These are phyloP conservation scores for Vairimorpha necatrix DNA, from an alignment of 371 early-diverging fungal species.

Conservation along the genomic window DNA sequence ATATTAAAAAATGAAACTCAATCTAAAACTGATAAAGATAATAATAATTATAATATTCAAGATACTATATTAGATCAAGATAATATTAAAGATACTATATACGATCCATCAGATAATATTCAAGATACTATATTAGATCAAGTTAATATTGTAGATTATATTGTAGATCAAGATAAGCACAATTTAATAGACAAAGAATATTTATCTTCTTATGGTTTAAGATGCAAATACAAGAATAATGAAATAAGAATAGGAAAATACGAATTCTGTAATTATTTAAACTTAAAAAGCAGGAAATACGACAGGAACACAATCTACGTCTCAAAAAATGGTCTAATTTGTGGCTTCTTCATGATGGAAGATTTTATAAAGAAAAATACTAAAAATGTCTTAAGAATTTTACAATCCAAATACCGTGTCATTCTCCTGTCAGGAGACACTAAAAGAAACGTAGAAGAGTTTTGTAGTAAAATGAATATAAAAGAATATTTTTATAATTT, in stretches of 20 bases:
- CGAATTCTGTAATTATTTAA: neutral
- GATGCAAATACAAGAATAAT: neutral
- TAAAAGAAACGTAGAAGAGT: slow-evolving; percentile 9
- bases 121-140: too few species aligned
- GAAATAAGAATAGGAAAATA: slow-evolving; percentile 5
- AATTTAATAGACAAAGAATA: neutral
- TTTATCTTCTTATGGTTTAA: neutral
- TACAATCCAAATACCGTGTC: neutral
- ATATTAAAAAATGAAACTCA: neutral
- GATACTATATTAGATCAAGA: neutral
- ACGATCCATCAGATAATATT: too few species aligned
- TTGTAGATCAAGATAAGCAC: neutral
- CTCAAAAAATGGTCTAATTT: neutral
- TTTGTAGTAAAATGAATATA: neutral
- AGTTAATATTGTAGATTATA: too few species aligned
- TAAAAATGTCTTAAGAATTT: neutral
- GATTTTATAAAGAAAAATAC: neutral
- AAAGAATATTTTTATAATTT: neutral
- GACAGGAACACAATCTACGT: neutral
- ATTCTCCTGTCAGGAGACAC: slow-evolving; percentile 2
- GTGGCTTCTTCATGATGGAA: neutral
- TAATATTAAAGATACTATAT: too few species aligned
- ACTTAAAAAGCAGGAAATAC: neutral
- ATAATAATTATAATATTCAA: neutral
- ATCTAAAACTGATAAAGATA: too few species aligned